phyloP scores from a whole-genome alignment of 208 protist genomes.

The Balamuthia mandrillaris region DNA sequence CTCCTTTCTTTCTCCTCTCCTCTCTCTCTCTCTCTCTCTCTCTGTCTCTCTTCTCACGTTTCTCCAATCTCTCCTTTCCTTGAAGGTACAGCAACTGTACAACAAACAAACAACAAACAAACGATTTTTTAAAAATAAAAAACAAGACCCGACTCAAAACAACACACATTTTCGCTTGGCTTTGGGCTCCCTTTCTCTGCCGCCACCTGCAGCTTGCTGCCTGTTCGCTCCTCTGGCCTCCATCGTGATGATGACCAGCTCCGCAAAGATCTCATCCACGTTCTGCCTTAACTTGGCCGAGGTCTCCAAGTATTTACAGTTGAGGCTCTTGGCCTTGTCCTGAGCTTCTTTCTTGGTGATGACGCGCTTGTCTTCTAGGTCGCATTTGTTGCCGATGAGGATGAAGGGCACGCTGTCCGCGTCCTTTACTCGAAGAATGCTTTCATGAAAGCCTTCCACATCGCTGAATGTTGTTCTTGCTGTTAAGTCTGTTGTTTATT shows the following conservation, averaged over 20 bases:
- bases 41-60: too few relatives aligned
- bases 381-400: constrained; percentile 68
- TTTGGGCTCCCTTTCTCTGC: too few relatives aligned
- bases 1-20: too few relatives aligned
- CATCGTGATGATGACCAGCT: constrained; percentile 46
- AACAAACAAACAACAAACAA: too few relatives aligned
- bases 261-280: constrained; percentile 71
- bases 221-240: too few relatives aligned
- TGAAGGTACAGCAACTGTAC: too few relatives aligned
- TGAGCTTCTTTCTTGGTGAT: constrained; percentile 63
- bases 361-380: constrained; percentile 64
- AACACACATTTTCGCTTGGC: too few relatives aligned
- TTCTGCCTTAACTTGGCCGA: constrained; percentile 74
- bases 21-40: too few relatives aligned
- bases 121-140: too few relatives aligned
- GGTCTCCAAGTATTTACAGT: constrained; percentile 30
- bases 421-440: constrained; percentile 15
- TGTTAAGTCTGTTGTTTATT: not conserved
- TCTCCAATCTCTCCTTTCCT: too few relatives aligned
- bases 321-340: constrained; percentile 60
- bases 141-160: too few relatives aligned
- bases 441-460: constrained; percentile 11
- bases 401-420: constrained; percentile 23
- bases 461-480: constrained; percentile 7
- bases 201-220: too few relatives aligned